These are phyloP conservation scores for Didymosphaeria variabile DNA, from an alignment of 2,329 filamentous ascomycete genomes.

Conservation along the genomic window DNA sequence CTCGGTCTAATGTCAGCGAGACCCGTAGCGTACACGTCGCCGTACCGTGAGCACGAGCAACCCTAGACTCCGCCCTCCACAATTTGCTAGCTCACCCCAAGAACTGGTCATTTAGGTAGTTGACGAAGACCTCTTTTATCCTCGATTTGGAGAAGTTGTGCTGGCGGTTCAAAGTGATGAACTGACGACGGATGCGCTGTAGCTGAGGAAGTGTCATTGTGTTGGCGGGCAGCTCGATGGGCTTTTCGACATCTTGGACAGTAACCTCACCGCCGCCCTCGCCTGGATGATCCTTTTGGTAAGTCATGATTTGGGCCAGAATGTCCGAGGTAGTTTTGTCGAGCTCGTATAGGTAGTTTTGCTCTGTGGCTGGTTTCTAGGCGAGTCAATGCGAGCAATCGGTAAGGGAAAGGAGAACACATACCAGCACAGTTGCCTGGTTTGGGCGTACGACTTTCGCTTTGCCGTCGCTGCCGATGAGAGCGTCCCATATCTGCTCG, in stretches of 20 bases:
- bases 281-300: constrained; percentile 69
- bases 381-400: constrained; percentile 16
- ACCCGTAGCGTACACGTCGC: background rate
- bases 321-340: constrained; percentile 82
- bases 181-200: constrained; percentile 79
- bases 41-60: background rate
- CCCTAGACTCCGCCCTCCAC: background rate
- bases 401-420: constrained; percentile 17
- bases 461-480: constrained; percentile 69
- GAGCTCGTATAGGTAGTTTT: constrained; percentile 81
- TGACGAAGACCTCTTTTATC: constrained; percentile 50
- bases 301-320: constrained; percentile 73
- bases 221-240: constrained; percentile 71
- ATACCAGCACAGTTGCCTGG: constrained; percentile 72
- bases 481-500: constrained; percentile 76
- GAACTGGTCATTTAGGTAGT: constrained; percentile 51
- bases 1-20: constrained; percentile 7
- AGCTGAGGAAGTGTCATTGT: constrained; percentile 77
- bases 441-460: constrained; percentile 75
- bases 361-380: constrained; percentile 66
- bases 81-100: constrained; percentile 33
- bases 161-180: constrained; percentile 77
- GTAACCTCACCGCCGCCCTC: constrained; percentile 69
- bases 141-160: constrained; percentile 57
- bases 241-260: constrained; percentile 63